A percentile compares a stretch with the other conserved stretches of the same genome.
Evolutionary conservation across 2,329 filamentous ascomycete genomes (phyloP).

Genomic region (Penicillium vulpinum): DNA sequence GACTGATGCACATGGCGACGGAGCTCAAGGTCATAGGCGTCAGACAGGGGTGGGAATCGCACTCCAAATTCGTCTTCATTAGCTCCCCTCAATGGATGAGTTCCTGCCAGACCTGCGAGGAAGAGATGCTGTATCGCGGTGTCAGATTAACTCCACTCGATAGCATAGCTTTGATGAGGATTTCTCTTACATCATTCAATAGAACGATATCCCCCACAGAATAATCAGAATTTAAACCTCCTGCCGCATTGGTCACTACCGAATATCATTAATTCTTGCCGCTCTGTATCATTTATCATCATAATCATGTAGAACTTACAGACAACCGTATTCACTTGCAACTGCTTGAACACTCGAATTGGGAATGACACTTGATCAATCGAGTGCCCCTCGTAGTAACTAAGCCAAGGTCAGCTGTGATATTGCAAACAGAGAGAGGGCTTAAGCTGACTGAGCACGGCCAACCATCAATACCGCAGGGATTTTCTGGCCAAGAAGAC

Average conservation of each 20-base stretch:
- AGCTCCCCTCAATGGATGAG: slow-evolving; percentile 62
- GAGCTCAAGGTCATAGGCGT: slow-evolving; percentile 65
- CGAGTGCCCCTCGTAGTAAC: slow-evolving; percentile 68
- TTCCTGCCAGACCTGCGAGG: slow-evolving; percentile 61
- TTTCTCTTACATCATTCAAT: slow-evolving; percentile 59
- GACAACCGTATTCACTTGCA: slow-evolving; percentile 62
- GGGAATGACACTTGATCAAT: slow-evolving; percentile 65
- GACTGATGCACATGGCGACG: slow-evolving; percentile 58
- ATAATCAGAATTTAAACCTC: slow-evolving; percentile 65
- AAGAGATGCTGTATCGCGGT: slow-evolving; percentile 57
- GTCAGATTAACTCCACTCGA: slow-evolving; percentile 13
- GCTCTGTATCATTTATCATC: background rate
- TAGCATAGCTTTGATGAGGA: background rate
- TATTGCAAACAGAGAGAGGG: slow-evolving; percentile 1
- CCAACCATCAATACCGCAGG: slow-evolving; percentile 65
- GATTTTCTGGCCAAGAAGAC: slow-evolving; percentile 55
- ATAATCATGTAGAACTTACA: slow-evolving; percentile 38
- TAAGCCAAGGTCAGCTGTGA: slow-evolving; percentile 28
- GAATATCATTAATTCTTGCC: slow-evolving; percentile 7
- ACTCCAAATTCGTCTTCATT: slow-evolving; percentile 64
- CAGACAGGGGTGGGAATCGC: slow-evolving; percentile 64
- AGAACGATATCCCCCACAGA: slow-evolving; percentile 65
- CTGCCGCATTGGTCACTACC: slow-evolving; percentile 66
- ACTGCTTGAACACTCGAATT: slow-evolving; percentile 62
- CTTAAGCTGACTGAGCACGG: slow-evolving; percentile 59